A percentile compares a stretch with the other conserved stretches of the same genome.
phyloP scores from a whole-genome alignment of 2,329 filamentous ascomycete genomes.

The Trichoderma pleuroti region DNA sequence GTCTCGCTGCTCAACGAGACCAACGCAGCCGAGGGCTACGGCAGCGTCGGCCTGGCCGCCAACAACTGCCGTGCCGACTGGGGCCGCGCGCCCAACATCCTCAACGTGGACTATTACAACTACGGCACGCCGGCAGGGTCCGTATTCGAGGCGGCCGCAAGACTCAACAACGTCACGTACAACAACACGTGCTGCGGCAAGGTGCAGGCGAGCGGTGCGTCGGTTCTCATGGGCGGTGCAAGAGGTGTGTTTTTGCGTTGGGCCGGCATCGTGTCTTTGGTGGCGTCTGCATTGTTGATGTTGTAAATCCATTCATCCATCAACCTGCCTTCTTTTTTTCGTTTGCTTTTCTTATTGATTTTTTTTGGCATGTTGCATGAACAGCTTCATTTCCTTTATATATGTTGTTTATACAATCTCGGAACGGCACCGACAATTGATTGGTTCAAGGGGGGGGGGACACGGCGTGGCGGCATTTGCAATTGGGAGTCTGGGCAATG shows the following conservation, averaged over 20 bases:
- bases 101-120: slow-evolving; percentile 86
- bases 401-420: neutral
- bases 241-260: neutral
- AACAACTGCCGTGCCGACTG: slow-evolving; percentile 60
- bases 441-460: neutral
- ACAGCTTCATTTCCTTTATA: neutral
- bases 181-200: slow-evolving; percentile 54
- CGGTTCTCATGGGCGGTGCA: neutral
- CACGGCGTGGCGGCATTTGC: slow-evolving; percentile 4
- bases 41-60: slow-evolving; percentile 63
- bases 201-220: slow-evolving; percentile 29
- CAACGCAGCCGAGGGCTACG: slow-evolving; percentile 62
- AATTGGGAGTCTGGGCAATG: slow-evolving; percentile 12
- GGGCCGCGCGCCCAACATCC: slow-evolving; percentile 68
- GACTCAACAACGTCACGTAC: slow-evolving; percentile 70
- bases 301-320: neutral
- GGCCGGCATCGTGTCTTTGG: slow-evolving; percentile 23
- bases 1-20: slow-evolving; percentile 66
- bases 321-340: neutral
- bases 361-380: neutral
- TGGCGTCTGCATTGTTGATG: slow-evolving; percentile 21
- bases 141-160: slow-evolving; percentile 70
- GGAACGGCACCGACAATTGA: neutral
- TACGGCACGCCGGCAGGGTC: slow-evolving; percentile 62
- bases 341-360: neutral